Evolutionary conservation across 192 early-diverging fungal genomes (phyloP), one percentile per base, ranked within the genome.

Genomic region (Dissophora ornata): DNA sequence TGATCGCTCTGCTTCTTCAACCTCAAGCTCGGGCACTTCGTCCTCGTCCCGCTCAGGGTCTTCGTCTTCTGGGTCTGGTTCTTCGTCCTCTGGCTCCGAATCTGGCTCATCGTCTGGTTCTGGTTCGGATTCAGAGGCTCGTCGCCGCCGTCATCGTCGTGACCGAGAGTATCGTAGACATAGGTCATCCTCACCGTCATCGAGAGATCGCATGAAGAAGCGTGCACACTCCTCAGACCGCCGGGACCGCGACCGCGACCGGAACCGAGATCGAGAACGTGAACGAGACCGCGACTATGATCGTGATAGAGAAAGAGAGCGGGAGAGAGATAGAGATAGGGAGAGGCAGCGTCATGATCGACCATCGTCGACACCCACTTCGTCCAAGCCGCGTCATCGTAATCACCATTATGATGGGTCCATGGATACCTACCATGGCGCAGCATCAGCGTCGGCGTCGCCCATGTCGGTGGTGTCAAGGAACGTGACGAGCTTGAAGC

Each of bases 401-500:
- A 51, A 53, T 29, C 55, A 59, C 7, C 58, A 44, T 7, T 47
- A 70, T 44, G 44, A 47, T 22, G 51, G 58, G 40, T 25, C 44
- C 6, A 24, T 67, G 29, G 67, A 61, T 13, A 15, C 28, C 3
- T 61, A 69, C 26, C 30, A 54, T 28, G 40, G 19, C 8, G 67
- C 50, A n/a, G 50, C 57, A 0, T 71, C 69, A 0, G 69, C 69
- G 2, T 71, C 69, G 18, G 69, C 69, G 9, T 71, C 69, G 29
- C 69, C 69, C 32, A 71, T 71, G 69, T 71, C 69, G 19, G 21
- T 54, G 15, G 69, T 71, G 5, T 30, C 69, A 0, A 42, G 61
- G 29, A 71, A 71, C 22, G 69, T 71, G 22, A 71, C 69, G 18
- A 50, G 69, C 13, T 19, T 71, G 44, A 71, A 63, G 47, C 41